A percentile compares a stretch with the other conserved stretches of the same genome.
phyloP scores from a whole-genome alignment of 1,139 yeast species.

The Pneumocystis wakefieldiae region DNA sequence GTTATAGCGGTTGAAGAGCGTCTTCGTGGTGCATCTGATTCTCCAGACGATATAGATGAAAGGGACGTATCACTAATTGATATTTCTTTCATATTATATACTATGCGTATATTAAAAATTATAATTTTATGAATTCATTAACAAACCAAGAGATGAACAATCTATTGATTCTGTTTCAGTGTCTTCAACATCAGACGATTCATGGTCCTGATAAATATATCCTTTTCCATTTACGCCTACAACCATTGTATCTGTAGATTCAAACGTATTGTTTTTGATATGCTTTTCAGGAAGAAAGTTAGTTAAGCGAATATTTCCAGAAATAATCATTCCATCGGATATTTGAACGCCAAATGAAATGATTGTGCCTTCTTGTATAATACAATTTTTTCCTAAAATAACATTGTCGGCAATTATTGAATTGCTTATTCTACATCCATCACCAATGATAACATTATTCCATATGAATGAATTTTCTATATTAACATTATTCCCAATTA shows the following conservation, averaged over 20 bases:
- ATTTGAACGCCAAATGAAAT: conserved; percentile 59
- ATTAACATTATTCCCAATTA: conserved; percentile 60
- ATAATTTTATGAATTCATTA: not conserved
- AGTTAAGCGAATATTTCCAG: conserved; percentile 17
- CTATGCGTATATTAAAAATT: conserved; percentile 17
- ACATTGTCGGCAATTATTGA: conserved; percentile 59
- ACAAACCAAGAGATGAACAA: conserved; percentile 12
- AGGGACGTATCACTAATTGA: conserved; percentile 72
- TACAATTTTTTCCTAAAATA: conserved; percentile 37
- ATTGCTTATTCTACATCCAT: conserved; percentile 40
- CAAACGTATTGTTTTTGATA: conserved; percentile 19
- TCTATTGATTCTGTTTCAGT: conserved; percentile 25
- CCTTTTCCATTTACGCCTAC: conserved; percentile 54
- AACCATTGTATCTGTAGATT: conserved; percentile 25
- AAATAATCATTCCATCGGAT: conserved; percentile 28
- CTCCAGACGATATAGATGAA: conserved; percentile 31
- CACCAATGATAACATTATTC: conserved; percentile 65
- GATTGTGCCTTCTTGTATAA: conserved; percentile 55
- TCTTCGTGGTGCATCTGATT: conserved; percentile 4
- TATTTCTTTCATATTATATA: conserved; percentile 48
- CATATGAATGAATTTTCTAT: conserved; percentile 69
- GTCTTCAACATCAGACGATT: conserved; percentile 25
- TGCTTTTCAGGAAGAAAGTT: conserved; percentile 15
- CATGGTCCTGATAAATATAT: conserved; percentile 33
- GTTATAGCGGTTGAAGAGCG: conserved; percentile 6